Percentiles rank a stretch among this genome's conserved stretches.
These are phyloP conservation scores for Myxozyma lipomycoides DNA, from an alignment of 805 yeast genomes.

Conservation along the genomic window DNA sequence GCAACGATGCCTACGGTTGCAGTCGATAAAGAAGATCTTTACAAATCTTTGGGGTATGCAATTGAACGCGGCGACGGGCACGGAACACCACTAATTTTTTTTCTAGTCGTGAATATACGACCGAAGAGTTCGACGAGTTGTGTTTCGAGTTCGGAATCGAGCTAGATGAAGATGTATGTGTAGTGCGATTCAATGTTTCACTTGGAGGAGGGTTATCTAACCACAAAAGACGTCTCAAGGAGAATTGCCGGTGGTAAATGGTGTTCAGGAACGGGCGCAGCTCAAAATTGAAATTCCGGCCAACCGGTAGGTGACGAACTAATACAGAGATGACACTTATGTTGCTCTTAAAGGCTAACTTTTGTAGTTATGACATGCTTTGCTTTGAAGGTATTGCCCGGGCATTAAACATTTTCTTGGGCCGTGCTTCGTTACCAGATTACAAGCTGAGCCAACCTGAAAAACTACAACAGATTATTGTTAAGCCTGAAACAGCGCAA, in stretches of 20 bases:
- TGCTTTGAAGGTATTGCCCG: constrained; percentile 98
- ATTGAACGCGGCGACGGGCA: too few species aligned
- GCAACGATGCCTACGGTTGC: constrained; percentile 94
- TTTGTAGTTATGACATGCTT: constrained; percentile 70
- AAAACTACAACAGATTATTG: constrained; percentile 61
- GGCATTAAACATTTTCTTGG: constrained; percentile 86
- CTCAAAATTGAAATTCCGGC: constrained; percentile 96
- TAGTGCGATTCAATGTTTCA: background rate
- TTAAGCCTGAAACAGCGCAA: constrained; percentile 66
- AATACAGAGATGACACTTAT: too few species aligned
- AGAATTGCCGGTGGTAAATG: constrained; percentile 41
- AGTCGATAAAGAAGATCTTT: constrained; percentile 91
- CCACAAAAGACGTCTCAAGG: constrained; percentile 25
- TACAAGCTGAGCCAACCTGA: constrained; percentile 59
- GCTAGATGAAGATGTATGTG: constrained; percentile 78
- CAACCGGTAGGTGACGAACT: constrained; percentile 60
- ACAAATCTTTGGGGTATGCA: constrained; percentile 60
- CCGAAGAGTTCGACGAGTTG: constrained; percentile 91
- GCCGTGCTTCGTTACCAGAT: constrained; percentile 58
- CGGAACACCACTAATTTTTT: constrained; percentile 21
- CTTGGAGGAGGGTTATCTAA: background rate
- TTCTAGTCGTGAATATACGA: constrained; percentile 53
- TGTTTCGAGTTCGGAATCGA: constrained; percentile 98
- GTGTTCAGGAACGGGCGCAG: constrained; percentile 75
- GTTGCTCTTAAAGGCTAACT: too few species aligned